Conservation (phyloP, 2,329 filamentous ascomycete species). For the Colletotrichum sp. region DNA sequence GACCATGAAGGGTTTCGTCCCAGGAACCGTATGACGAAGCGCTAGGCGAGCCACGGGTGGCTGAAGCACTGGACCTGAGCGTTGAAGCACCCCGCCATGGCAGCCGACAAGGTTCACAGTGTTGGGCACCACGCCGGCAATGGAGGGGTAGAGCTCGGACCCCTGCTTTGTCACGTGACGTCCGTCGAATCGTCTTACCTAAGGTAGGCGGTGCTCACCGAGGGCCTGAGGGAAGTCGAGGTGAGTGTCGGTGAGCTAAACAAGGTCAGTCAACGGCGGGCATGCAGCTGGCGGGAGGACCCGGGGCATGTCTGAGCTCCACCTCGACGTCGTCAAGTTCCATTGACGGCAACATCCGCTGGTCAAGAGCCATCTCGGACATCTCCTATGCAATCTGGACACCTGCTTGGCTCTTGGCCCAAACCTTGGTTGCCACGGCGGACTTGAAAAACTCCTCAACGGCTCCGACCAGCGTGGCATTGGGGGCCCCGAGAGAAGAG, state of each 20-base stretch:
- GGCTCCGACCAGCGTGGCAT: background rate
- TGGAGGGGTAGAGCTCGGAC: conserved; percentile 15
- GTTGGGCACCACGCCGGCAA: background rate
- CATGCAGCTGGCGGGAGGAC: background rate
- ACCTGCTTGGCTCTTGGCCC: background rate
- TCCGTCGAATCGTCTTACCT: accelerated
- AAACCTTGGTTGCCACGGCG: background rate
- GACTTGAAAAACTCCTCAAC: background rate
- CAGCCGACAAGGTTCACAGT: conserved; percentile 8
- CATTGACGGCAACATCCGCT: background rate
- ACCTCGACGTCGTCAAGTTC: background rate
- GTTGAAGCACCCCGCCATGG: conserved; percentile 5
- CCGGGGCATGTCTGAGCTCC: background rate
- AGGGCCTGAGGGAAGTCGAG: background rate
- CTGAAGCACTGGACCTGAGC: conserved; percentile 2
- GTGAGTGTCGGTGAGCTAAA: background rate
- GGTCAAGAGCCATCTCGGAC: background rate
- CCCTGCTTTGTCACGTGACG: background rate
- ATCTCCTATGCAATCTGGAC: background rate
- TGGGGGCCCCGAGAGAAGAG: background rate
- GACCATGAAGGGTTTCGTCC: conserved; percentile 15
- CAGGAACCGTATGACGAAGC: conserved; percentile 17
- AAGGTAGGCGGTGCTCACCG: background rate
- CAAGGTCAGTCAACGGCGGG: background rate
- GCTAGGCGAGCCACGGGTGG: conserved; percentile 15